Base-by-base conservation (phyloP, 768 basidiomycete species). In the Lactifluus volemus region DNA sequence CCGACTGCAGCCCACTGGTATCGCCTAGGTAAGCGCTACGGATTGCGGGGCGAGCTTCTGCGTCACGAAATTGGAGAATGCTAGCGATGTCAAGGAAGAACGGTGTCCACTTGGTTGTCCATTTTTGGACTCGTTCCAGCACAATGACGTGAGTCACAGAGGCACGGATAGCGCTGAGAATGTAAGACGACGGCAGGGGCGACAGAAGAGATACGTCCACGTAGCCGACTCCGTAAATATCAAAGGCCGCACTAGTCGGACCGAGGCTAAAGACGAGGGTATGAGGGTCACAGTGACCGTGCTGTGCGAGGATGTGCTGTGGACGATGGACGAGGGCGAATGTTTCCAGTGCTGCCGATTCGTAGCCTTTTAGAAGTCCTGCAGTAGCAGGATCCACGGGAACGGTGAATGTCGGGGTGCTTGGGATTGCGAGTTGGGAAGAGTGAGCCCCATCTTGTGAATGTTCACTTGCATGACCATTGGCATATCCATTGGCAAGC, bases 81-180 rank as follows among this genome's bases (percentile, higher is more conserved):
- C 79, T 79, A 50, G 89, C 79, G 29, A 93, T 76, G 38, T 95
- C 92, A 53, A 97, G 81, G 72, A 88, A 96, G 4, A 96, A 73
- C 0, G 92, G 89, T 1, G 89, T 86, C 88, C 89, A 95, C 72
- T 90, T 90, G 42, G 84, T 84, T n/a, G 81, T 79, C 81, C 88
- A 90, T 65, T 75, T 78, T 67, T 79, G 79, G 7, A 88, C 75
- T 70, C 94, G 92, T 69, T 96, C 94, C 11, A 95, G 79, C 17
- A 95, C 85, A 60, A 95, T 75, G 56, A 96, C 80, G 21, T 82
- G 84, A 15, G 78, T 80, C 32, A 79, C 81, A 2, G 84, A 83
- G 0, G 75, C 63, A 11, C 92, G 86, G 38, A 96, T 80, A 39
- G 76, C 77, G 42, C 70, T 72, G 49, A 84, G 73, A 38, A 96